Evolutionary conservation across 2,329 filamentous ascomycete species (phyloP).

Genomic region (Aspergillus tamarii): DNA sequence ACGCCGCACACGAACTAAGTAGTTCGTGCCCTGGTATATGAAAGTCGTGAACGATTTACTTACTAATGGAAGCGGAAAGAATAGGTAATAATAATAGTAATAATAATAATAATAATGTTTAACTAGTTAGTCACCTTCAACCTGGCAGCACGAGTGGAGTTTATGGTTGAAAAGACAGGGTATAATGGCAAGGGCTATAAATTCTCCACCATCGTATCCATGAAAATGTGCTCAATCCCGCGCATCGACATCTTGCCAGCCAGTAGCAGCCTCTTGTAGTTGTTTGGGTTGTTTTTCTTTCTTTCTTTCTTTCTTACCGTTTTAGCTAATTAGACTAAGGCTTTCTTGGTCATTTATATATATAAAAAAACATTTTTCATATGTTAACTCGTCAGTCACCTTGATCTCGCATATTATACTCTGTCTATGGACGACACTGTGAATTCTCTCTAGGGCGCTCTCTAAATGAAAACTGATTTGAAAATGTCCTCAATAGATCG

Average conservation of each 20-base stretch:
- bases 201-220: not conserved
- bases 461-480: not conserved
- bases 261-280: not conserved
- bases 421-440: not conserved
- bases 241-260: not conserved
- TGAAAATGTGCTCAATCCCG: slow-evolving; percentile 1
- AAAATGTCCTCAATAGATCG: not conserved
- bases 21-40: not conserved
- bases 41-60: not conserved
- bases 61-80: not conserved
- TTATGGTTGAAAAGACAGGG: not conserved
- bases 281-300: not conserved
- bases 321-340: not conserved
- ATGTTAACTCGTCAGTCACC: not conserved
- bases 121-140: not conserved
- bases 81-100: not conserved
- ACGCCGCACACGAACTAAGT: not conserved
- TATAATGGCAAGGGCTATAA: not conserved
- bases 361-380: not conserved
- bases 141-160: not conserved
- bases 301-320: not conserved
- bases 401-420: not conserved
- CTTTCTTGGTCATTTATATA: not conserved
- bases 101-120: not conserved
- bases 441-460: not conserved